Conservation (phyloP, 228 moss, liverwort and hornwort genomes). For the Sphagnum magellanicum region DNA sequence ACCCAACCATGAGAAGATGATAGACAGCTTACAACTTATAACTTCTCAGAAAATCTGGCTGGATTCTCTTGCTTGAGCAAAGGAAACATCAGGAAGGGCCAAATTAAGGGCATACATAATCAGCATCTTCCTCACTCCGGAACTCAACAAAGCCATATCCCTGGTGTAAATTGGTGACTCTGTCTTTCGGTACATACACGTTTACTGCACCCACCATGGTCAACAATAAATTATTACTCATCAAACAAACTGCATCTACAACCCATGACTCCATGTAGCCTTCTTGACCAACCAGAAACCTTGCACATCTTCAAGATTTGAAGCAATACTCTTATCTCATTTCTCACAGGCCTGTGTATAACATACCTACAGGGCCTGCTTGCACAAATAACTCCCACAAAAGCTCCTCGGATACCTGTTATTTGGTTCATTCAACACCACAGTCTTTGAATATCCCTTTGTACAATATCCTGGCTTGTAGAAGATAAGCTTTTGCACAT, state of each 20-base stretch:
- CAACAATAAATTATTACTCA: neutral
- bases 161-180: constrained; percentile 98
- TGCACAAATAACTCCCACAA: constrained; percentile 98
- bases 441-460: neutral
- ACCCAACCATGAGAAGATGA: neutral
- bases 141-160: constrained; percentile 99
- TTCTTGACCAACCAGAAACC: neutral
- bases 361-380: constrained; percentile 95
- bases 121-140: constrained; percentile 97
- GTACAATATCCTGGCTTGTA: neutral
- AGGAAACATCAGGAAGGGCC: neutral
- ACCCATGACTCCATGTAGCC: no score
- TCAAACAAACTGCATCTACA: no score
- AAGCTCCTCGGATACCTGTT: constrained; percentile 94
- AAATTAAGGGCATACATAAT: constrained; percentile 40
- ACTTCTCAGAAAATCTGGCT: no score
- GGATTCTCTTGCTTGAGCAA: neutral
- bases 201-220: constrained; percentile 51
- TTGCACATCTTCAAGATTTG: neutral
- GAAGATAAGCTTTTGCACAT: neutral
- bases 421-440: no score
- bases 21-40: no score
- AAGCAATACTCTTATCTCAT: no score
- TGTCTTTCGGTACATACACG: constrained; percentile 96
- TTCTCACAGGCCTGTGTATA: neutral